phyloP scores from a whole-genome alignment of 225 moss, liverwort and hornwort species.

The Sphagnum tenellum region DNA sequence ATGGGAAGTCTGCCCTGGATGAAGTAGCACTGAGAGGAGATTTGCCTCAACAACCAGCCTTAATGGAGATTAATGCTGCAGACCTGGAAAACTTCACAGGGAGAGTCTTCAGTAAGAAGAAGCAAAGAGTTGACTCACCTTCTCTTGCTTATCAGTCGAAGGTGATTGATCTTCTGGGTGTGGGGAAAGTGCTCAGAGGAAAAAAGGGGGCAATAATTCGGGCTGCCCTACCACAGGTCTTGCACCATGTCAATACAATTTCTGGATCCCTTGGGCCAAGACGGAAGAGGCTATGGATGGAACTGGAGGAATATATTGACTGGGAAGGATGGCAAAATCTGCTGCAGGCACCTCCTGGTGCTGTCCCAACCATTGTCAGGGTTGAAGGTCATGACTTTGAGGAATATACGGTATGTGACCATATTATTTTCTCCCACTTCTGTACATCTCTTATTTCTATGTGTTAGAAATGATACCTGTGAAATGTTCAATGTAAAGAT shows the following conservation, averaged over 20 bases:
- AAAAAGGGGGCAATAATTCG: conserved; percentile 35
- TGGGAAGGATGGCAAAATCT: conserved; percentile 95
- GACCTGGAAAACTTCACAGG: conserved; percentile 12
- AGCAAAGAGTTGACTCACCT: conserved; percentile 43
- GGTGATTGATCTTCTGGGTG: conserved; percentile 25
- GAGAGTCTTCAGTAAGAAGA: conserved; percentile 23
- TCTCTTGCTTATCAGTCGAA: conserved; percentile 18
- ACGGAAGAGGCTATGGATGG: conserved; percentile 75
- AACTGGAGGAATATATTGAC: conserved; percentile 78
- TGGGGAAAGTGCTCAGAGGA: conserved; percentile 22
- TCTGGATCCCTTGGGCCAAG: conserved; percentile 81
- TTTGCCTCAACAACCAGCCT: conserved; percentile 13
- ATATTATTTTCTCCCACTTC: not conserved
- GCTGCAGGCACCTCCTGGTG: conserved; percentile 76
- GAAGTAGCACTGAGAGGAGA: conserved; percentile 34
- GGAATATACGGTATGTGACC: conserved; percentile 64
- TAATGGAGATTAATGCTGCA: conserved; percentile 39
- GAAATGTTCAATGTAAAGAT: no score
- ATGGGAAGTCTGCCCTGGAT: conserved; percentile 46
- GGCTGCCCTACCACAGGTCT: conserved; percentile 47
- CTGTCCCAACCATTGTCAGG: conserved; percentile 63
- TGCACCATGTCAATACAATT: conserved; percentile 77
- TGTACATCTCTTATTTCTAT: not conserved
- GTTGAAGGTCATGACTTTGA: conserved; percentile 97
- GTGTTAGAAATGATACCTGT: not conserved